A percentile compares a stretch with the other conserved stretches of the same genome.
Conservation (phyloP, 495 filamentous ascomycete species). For the Penicillium steckii region DNA sequence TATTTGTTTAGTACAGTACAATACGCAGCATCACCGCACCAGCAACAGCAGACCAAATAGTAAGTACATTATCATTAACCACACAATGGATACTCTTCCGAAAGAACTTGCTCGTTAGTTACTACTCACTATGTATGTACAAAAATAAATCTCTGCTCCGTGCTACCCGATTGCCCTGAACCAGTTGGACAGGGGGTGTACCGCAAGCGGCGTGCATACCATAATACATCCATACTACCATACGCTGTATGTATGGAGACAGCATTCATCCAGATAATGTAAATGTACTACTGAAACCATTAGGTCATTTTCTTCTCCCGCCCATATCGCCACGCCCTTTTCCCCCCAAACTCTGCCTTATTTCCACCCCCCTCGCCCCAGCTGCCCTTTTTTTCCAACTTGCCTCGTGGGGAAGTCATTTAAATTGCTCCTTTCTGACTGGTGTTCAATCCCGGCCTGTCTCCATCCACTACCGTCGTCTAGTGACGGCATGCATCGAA, state of each 20-base stretch:
- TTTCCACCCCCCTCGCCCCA: constrained; percentile 20
- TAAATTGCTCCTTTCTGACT: constrained; percentile 22
- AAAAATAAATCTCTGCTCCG: constrained; percentile 1
- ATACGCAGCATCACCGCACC: too few species aligned
- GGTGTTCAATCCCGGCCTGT: constrained; percentile 7
- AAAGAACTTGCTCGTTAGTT: too few species aligned
- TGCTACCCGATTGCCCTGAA: constrained; percentile 1
- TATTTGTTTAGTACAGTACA: too few species aligned
- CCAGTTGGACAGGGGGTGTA: background rate
- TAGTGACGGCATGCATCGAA: constrained; percentile 20
- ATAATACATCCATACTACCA: background rate
- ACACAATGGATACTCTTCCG: too few species aligned
- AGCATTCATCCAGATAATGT: background rate
- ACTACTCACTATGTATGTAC: background rate
- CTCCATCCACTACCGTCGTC: constrained; percentile 14
- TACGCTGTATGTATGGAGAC: background rate
- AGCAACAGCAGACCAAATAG: too few species aligned
- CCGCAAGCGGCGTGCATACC: background rate
- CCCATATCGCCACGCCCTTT: constrained; percentile 18
- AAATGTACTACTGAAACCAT: constrained; percentile 3
- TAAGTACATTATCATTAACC: too few species aligned
- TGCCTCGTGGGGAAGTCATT: constrained; percentile 30
- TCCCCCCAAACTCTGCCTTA: background rate
- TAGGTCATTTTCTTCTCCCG: constrained; percentile 21
- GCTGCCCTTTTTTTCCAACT: constrained; percentile 25